Evolutionary conservation across 768 basidiomycete species (phyloP).

Genomic region (Lentinula lateritia): DNA sequence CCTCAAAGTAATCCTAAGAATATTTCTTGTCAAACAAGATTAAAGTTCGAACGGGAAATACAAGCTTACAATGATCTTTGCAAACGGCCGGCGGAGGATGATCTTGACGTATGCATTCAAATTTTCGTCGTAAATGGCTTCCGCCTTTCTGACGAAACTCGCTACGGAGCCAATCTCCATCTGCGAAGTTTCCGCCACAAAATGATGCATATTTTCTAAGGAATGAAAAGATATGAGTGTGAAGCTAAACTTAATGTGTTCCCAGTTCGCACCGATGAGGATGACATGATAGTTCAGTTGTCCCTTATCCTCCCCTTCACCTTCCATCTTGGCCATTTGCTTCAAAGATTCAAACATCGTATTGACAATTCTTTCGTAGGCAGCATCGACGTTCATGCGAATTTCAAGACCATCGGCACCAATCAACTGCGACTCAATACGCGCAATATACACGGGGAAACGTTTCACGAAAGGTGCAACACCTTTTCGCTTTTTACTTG

Average conservation of each 20-base stretch:
- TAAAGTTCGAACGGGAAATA: not conserved
- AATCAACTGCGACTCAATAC: conserved; percentile 79
- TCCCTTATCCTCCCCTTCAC: conserved; percentile 92
- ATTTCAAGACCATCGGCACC: conserved; percentile 75
- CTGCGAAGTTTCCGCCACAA: conserved; percentile 75
- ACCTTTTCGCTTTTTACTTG: conserved; percentile 88
- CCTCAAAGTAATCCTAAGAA: conserved; percentile 88
- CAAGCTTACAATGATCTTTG: conserved; percentile 72
- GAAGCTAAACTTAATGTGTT: not conserved
- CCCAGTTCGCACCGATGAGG: conserved; percentile 69
- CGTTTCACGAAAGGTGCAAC: conserved; percentile 89
- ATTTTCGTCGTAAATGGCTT: conserved; percentile 86
- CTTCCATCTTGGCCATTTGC: conserved; percentile 94
- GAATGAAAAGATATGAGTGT: not conserved
- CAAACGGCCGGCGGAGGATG: conserved; percentile 80
- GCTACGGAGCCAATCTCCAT: conserved; percentile 61
- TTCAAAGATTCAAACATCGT: conserved; percentile 91
- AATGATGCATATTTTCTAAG: conserved; percentile 94
- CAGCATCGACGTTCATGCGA: conserved; percentile 67
- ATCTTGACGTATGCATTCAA: conserved; percentile 81
- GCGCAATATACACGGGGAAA: conserved; percentile 84
- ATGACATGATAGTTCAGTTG: conserved; percentile 96
- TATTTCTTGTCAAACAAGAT: not conserved
- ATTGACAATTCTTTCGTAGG: conserved; percentile 85
- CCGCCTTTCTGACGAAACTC: conserved; percentile 65